Percentiles rank a stretch among this genome's conserved stretches.
These are phyloP conservation scores for Pseudopyricularia cyperi DNA, from an alignment of 2,329 filamentous ascomycete species.

Conservation along the genomic window DNA sequence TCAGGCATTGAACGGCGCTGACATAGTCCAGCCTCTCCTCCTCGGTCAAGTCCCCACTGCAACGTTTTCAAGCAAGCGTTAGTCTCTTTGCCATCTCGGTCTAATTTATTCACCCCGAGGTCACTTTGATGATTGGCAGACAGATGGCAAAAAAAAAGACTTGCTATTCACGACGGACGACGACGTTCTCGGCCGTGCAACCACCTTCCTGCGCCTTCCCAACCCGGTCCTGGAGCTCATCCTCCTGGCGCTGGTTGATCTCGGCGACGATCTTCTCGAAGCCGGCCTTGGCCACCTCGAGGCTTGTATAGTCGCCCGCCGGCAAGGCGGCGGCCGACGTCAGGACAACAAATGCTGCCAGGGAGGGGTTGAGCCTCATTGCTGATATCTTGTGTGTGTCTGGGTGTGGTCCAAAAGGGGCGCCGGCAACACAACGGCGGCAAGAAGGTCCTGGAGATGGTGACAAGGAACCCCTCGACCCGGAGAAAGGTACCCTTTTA, in stretches of 20 bases:
- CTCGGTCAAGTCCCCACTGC: constrained; percentile 16
- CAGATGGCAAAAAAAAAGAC: constrained; percentile 3
- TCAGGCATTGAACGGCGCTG: constrained; percentile 23
- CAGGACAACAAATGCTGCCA: not conserved
- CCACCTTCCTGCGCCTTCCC: not conserved
- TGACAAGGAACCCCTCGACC: too few relatives aligned
- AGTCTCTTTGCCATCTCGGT: not conserved
- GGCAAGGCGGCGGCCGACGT: not conserved
- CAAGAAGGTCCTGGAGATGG: too few relatives aligned
- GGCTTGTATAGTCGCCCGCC: not conserved
- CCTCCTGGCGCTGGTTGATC: not conserved
- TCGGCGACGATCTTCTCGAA: not conserved
- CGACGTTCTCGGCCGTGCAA: constrained; percentile 13
- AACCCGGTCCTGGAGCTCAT: not conserved
- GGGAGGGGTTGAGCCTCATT: not conserved
- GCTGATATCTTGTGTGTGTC: not conserved
- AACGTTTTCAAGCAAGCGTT: not conserved
- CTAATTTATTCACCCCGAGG: not conserved
- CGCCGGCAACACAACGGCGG: too few relatives aligned
- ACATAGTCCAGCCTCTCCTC: constrained; percentile 22
- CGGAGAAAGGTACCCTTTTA: too few relatives aligned
- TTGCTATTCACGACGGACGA: constrained; percentile 17
- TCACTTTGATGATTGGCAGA: not conserved
- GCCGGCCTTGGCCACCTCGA: not conserved
- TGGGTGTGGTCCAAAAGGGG: too few relatives aligned